phyloP scores from a whole-genome alignment of 108 stramenopile species.

The Cyclotella choctawhatcheeana region DNA sequence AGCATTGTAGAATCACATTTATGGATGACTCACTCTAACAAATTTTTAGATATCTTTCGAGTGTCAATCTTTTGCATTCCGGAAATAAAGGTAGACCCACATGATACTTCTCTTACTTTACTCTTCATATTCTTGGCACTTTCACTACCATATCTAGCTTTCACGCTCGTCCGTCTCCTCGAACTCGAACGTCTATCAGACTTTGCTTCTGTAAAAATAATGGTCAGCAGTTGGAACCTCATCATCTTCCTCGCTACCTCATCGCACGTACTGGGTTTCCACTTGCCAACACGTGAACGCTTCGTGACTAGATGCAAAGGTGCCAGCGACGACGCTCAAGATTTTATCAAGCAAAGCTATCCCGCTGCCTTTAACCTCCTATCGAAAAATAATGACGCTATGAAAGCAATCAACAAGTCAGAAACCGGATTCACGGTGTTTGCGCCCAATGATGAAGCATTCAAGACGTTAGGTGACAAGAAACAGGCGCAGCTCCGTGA shows the following conservation, averaged over 20 bases:
- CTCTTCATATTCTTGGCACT: no score
- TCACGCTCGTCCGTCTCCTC: no score
- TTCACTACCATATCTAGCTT: no score
- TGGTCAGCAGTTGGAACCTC: no score
- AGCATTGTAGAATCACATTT: no score
- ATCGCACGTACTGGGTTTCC: background rate
- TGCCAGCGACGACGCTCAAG: conserved; percentile 30
- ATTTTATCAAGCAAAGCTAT: conserved; percentile 26
- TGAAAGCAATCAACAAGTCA: conserved; percentile 41
- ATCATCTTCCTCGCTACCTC: background rate
- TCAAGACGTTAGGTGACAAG: conserved; percentile 68
- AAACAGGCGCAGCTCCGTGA: conserved; percentile 61
- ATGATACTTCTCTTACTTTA: no score
- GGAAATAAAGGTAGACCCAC: no score
- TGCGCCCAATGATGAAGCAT: conserved; percentile 74
- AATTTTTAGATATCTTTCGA: no score
- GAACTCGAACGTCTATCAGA: no score
- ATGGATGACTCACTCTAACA: no score
- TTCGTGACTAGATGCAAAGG: conserved; percentile 14
- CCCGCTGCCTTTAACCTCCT: conserved; percentile 29
- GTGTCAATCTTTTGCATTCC: no score
- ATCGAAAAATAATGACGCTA: conserved; percentile 35
- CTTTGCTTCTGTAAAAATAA: no score
- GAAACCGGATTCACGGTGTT: conserved; percentile 71
- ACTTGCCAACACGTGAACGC: background rate